Percentiles rank a stretch among this genome's conserved stretches.
Conservation (phyloP, 2,329 filamentous ascomycete genomes). For the Colletotrichum scovillei region DNA sequence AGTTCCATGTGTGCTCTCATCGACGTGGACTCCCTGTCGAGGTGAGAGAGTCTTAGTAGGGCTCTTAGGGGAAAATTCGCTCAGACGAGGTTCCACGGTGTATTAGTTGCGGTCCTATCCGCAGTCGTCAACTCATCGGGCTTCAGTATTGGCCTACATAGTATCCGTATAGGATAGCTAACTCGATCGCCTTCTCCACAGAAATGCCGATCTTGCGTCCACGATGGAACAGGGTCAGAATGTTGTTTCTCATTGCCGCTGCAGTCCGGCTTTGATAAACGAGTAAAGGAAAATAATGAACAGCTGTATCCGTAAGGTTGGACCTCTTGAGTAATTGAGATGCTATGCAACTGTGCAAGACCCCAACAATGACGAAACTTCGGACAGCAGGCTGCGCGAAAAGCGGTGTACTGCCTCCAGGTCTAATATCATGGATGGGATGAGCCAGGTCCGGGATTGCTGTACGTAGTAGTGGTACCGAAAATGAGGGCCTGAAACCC, state of each 20-base stretch:
- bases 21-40: conserved; percentile 11
- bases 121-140: background rate
- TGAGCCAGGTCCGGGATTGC: background rate
- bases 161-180: background rate
- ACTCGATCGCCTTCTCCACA: background rate
- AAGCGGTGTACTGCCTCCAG: conserved; percentile 5
- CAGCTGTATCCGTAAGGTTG: background rate
- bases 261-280: background rate
- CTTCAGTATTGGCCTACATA: no score
- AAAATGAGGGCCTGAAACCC: background rate
- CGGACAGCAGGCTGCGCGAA: background rate
- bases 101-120: background rate
- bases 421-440: background rate
- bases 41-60: background rate
- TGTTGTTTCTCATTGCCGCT: background rate
- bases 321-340: background rate
- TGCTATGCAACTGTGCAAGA: background rate
- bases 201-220: background rate
- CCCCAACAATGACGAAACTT: background rate
- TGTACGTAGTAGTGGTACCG: background rate
- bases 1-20: background rate
- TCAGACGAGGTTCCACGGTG: background rate
- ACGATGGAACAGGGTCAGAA: background rate
- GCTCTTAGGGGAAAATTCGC: background rate
- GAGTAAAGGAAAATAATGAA: background rate